Evolutionary conservation across 345 rosid species (phyloP).

Genomic region (Eucalyptus sp.): DNA sequence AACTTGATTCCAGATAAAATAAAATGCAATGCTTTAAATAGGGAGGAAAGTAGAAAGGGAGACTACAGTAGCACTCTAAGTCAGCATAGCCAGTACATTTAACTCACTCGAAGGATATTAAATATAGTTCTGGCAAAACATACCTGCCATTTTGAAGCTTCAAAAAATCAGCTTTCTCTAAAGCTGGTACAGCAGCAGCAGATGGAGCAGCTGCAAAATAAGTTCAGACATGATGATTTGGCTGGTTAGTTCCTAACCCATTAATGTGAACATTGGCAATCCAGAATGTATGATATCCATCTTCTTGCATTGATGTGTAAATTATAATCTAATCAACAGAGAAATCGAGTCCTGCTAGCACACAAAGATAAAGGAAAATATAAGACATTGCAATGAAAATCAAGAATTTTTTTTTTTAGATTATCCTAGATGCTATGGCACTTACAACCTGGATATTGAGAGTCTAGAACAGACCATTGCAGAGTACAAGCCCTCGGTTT

Average conservation of each 20-base stretch:
- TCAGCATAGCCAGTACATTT: background rate
- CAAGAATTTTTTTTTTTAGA: background rate
- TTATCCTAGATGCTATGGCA: conserved; percentile 3
- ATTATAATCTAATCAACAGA: background rate
- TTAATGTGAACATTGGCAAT: background rate
- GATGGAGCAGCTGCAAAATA: conserved; percentile 53
- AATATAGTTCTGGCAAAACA: background rate
- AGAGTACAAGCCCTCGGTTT: conserved; percentile 45
- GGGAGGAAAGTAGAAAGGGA: background rate
- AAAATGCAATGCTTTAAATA: background rate
- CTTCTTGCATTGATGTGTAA: background rate
- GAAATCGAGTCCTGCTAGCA: background rate
- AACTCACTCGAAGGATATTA: background rate
- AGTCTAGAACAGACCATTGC: conserved; percentile 95
- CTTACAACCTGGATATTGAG: conserved; percentile 33
- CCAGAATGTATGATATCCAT: background rate
- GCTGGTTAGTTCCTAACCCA: background rate
- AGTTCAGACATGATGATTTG: background rate
- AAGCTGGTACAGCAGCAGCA: conserved; percentile 38
- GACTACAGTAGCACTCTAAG: background rate
- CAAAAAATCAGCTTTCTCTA: conserved; percentile 54
- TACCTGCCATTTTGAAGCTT: conserved; percentile 99
- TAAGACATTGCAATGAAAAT: background rate
- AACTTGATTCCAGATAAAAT: background rate
- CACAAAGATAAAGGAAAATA: background rate